A percentile compares a stretch with the other conserved stretches of the same genome.
These are phyloP conservation scores for Eucommia ulmoides DNA, from an alignment of 257 asterid species.

Conservation along the genomic window DNA sequence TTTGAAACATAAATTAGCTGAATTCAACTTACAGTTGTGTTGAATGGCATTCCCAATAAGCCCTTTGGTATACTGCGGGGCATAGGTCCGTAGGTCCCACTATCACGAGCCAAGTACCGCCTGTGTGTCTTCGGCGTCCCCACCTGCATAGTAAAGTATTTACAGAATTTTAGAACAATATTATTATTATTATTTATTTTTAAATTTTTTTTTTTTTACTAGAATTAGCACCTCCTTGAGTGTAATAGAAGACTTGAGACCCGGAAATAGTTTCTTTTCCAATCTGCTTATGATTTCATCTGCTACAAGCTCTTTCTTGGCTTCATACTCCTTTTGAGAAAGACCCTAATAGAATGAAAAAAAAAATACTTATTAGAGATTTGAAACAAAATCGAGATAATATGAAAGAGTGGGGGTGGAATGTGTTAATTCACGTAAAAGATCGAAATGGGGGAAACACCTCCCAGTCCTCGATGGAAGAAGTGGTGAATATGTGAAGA, in stretches of 20 bases:
- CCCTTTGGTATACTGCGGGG: slow-evolving; percentile 80
- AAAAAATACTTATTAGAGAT: background rate
- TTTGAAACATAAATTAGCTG: no score
- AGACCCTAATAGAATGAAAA: slow-evolving; percentile 46
- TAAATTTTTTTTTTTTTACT: no score
- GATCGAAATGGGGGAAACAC: slow-evolving; percentile 14
- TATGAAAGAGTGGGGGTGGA: no score
- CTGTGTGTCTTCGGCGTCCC: slow-evolving; percentile 97
- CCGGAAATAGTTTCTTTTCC: slow-evolving; percentile 79
- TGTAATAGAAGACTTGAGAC: slow-evolving; percentile 62
- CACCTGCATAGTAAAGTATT: slow-evolving; percentile 53
- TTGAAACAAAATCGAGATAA: background rate
- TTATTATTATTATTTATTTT: no score
- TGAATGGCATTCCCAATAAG: slow-evolving; percentile 91
- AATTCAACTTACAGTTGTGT: slow-evolving; percentile 61
- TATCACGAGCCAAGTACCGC: slow-evolving; percentile 90
- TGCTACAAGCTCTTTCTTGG: slow-evolving; percentile 77
- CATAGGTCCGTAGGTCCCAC: slow-evolving; percentile 98
- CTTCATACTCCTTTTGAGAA: slow-evolving; percentile 61
- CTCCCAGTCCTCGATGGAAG: slow-evolving; percentile 96
- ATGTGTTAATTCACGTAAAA: no score
- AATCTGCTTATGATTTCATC: slow-evolving; percentile 68
- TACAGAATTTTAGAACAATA: slow-evolving; percentile 2
- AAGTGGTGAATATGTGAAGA: slow-evolving; percentile 88
- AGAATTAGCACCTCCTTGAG: slow-evolving; percentile 91